Conservation (phyloP, 805 yeast species). For the Myxozyma mucilagina region DNA sequence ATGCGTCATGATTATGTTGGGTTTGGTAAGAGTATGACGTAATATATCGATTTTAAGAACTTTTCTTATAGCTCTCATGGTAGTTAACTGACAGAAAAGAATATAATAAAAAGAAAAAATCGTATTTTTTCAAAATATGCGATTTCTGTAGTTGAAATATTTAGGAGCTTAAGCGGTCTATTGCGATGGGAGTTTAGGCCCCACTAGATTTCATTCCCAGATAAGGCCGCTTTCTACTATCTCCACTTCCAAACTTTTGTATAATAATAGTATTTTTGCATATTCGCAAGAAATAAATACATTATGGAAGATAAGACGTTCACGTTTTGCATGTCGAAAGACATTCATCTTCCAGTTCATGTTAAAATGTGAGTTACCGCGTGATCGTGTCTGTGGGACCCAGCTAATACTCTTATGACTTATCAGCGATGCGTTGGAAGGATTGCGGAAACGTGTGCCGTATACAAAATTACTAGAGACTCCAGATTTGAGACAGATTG, state of each 20-base stretch:
- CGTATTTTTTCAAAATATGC: too few species aligned
- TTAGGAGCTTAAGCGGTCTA: not conserved
- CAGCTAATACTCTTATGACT: not conserved
- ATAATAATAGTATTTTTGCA: not conserved
- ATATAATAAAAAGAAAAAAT: too few species aligned
- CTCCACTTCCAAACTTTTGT: too few species aligned
- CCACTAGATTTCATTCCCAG: not conserved
- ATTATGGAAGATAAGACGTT: constrained; percentile 46
- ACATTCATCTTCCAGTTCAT: constrained; percentile 51
- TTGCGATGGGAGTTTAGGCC: not conserved
- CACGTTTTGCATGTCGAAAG: constrained; percentile 59
- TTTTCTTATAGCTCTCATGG: too few species aligned
- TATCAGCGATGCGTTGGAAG: constrained; percentile 47
- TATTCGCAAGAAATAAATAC: not conserved
- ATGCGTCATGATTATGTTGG: not conserved
- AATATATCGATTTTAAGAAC: not conserved
- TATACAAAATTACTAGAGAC: constrained; percentile 50
- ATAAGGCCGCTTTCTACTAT: not conserved
- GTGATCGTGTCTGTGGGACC: not conserved
- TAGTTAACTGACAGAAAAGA: too few species aligned
- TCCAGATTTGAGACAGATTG: constrained; percentile 48
- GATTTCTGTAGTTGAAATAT: too few species aligned
- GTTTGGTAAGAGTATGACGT: not conserved
- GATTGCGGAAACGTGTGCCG: constrained; percentile 45
- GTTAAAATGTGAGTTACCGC: constrained; percentile 45